Base-by-base conservation (phyloP, 2,329 filamentous ascomycete genomes). In the Chaetomium globosum region DNA sequence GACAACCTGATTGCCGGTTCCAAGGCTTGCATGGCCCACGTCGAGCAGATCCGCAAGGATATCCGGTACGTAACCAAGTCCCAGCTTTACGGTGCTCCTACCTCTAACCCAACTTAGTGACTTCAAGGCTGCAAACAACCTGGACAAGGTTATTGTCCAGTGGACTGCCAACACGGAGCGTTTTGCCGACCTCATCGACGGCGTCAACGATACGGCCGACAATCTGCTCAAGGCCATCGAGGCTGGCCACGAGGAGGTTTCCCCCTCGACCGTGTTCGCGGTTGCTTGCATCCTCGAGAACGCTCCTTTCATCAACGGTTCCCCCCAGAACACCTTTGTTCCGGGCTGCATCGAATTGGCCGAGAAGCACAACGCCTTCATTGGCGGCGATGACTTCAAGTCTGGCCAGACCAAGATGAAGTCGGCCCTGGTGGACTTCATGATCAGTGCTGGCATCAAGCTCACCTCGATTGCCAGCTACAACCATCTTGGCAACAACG, bases 371-470 rank as follows among this genome's bases (percentile, higher is more conserved):
- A 85, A 86, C 64, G 88, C 93, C 68, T 99, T 96, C 82, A 93
- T 99, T 74, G 95, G 95, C 65, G 95, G 95, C 70, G 95, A 99
- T 74, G 95, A 99, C 82, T 99, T 99, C 89, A 99, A 99, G 84
- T 98, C 95, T 68, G 95, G 95, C 69, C 95, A 99, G 85, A 99
- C 95, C 77, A 99, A 99, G 88, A 99, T 99, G 95, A 99, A 99
- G 83, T 98, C 95, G 67, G 95, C 95, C 23, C 87, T 99, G 33
- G 95, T 98, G 54, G 95, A 99, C 81, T 99, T 99, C 82, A 81
- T 99, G 77, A 97, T 99, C 88, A 97, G 89, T 77, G 95, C 95
- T 56, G 95, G 95, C 77, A 98, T 99, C 86, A 97, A 97, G 83
- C 88, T 99, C 75, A 98, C 94, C 66, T 97, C 93, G 49, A 98